Evolutionary conservation across 257 asterid genomes (phyloP), one percentile per base, ranked within the genome.

Genomic region (Catharanthus roseus): DNA sequence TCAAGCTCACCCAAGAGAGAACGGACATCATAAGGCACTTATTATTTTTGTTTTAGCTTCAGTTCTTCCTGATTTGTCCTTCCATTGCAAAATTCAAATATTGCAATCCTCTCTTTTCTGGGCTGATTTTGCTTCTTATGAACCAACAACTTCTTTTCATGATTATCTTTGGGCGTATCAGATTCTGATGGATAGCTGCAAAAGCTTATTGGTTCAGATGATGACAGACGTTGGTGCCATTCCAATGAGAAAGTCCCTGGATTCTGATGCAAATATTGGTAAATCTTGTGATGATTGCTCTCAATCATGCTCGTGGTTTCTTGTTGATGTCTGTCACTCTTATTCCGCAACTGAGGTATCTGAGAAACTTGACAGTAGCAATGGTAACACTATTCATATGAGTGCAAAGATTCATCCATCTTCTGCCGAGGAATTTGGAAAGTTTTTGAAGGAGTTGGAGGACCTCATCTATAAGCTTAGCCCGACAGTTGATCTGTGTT

Each of bases 151-250:
- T 65, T 68, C 77, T 69, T 87, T 83, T 79, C 88, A 75, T 80
- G 97, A 93, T 78, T 88, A 89, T 79, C 86, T 93, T 75, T 85
- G 82, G 83, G 93, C 97, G 34, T 93, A 88, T 81, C 96, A 93
- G 85, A 85, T 83, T 78, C 90, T 93, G 76, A 63, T 91, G 83
- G 90, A 78, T 78, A 85, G 81, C 82, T 91, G 96, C 81, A 85
- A 80, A 81, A 83, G 62, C 75, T 73, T 84, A 53, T 77, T 93
- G 54, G 67, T 88, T 72, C 82, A 81, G 69, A 79, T 84, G 63
- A 77, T 81, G 61, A 86, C 82, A 82, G 76, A 58, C 51, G 78
- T 85, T 81, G 99, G 95, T 74, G 78, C 82, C 72, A 77, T 88
- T 86, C 96, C 97, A 11, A 75, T 85, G 53, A 77, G 78, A 74